phyloP scores from a whole-genome alignment of 805 yeast genomes.

The Starmerella vaccinii region DNA sequence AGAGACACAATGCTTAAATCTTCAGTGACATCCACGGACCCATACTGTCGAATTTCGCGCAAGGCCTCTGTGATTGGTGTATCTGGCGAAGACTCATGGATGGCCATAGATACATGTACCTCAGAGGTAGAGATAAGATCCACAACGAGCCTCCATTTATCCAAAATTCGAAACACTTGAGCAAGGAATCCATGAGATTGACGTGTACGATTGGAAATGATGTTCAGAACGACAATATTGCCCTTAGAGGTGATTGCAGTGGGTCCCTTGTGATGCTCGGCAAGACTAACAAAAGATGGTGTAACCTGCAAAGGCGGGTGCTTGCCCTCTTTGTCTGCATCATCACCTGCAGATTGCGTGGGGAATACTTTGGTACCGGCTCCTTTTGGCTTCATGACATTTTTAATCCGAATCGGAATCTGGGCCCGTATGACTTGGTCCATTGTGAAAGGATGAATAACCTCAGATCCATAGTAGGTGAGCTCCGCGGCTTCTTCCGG shows the following conservation, averaged over 20 bases:
- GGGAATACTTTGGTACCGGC: conserved; percentile 91
- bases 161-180: conserved; percentile 74
- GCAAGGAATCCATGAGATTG: conserved; percentile 93
- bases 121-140: conserved; percentile 95
- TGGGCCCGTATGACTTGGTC: conserved; percentile 94
- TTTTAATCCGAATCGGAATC: conserved; percentile 93
- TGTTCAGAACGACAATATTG: conserved; percentile 81
- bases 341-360: conserved; percentile 32
- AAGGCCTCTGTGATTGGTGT: conserved; percentile 63
- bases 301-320: conserved; percentile 1
- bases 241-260: conserved; percentile 95
- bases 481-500: conserved; percentile 98
- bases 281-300: conserved; percentile 6
- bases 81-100: conserved; percentile 54
- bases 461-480: conserved; percentile 96
- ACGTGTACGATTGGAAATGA: conserved; percentile 88
- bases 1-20: conserved; percentile 84
- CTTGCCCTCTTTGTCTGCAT: conserved; percentile 36
- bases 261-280: conserved; percentile 34
- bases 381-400: conserved; percentile 89
- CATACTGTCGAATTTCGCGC: conserved; percentile 66
- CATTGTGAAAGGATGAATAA: conserved; percentile 98
- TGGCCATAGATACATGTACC: conserved; percentile 97
- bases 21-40: conserved; percentile 79
- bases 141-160: conserved; percentile 74